A percentile compares a stretch with the other conserved stretches of the same genome.
These are phyloP conservation scores for Chrysosporium queenslandicum DNA, from an alignment of 2,329 filamentous ascomycete genomes.

Conservation along the genomic window DNA sequence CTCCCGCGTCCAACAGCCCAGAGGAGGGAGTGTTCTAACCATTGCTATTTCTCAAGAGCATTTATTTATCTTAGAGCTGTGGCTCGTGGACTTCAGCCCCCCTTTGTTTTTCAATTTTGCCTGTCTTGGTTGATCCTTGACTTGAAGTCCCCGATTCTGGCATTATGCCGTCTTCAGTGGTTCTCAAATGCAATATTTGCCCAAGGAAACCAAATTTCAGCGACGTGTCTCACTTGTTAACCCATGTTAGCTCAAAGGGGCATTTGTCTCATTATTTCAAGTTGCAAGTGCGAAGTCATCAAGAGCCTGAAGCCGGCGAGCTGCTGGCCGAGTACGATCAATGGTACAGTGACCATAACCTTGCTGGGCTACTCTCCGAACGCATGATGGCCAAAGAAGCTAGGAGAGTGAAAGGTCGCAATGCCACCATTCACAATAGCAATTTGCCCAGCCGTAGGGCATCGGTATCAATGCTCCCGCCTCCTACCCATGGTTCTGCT, in stretches of 20 bases:
- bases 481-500: neutral
- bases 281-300: slow-evolving; percentile 59
- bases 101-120: neutral
- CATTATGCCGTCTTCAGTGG: slow-evolving; percentile 37
- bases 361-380: slow-evolving; percentile 65
- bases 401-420: slow-evolving; percentile 43
- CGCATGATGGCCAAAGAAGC: slow-evolving; percentile 66
- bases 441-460: slow-evolving; percentile 2
- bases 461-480: slow-evolving; percentile 6
- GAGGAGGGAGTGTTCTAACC: slow-evolving; percentile 7
- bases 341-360: slow-evolving; percentile 65
- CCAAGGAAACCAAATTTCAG: slow-evolving; percentile 71
- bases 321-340: slow-evolving; percentile 59
- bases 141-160: neutral
- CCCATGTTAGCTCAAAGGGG: slow-evolving; percentile 85
- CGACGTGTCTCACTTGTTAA: slow-evolving; percentile 83
- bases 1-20: slow-evolving; percentile 3
- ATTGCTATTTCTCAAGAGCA: slow-evolving; percentile 11
- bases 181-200: slow-evolving; percentile 74
- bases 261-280: slow-evolving; percentile 79
- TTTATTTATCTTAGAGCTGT: slow-evolving; percentile 7
- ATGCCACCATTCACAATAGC: neutral
- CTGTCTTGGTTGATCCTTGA: slow-evolving; percentile 10
- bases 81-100: slow-evolving; percentile 1
- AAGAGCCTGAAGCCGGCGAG: slow-evolving; percentile 54